These are phyloP conservation scores for Globisporangium apiculatum DNA, from an alignment of 352 stramenopile genomes.

Conservation along the genomic window DNA sequence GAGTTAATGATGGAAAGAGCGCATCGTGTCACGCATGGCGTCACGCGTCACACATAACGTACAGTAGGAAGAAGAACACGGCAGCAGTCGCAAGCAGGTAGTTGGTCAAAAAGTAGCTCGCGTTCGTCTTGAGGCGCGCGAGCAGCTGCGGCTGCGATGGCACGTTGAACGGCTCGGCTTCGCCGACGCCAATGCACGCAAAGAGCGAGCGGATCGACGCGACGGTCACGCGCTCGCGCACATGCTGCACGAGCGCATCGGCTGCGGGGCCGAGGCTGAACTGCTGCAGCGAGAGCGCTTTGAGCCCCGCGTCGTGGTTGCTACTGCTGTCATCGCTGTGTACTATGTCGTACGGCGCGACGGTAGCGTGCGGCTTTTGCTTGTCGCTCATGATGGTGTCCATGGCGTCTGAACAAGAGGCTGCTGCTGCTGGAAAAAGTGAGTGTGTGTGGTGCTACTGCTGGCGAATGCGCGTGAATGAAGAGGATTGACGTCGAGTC, in stretches of 20 bases:
- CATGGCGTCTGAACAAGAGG: neutral
- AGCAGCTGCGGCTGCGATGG: conserved; percentile 38
- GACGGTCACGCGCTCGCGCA: conserved; percentile 37
- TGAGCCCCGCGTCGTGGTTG: conserved; percentile 4
- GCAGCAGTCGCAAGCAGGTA: conserved; percentile 37
- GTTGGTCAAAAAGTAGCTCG: conserved; percentile 69
- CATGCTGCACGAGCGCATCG: conserved; percentile 26
- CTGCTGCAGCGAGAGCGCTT: conserved; percentile 15
- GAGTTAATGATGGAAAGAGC: too few relatives aligned
- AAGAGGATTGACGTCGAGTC: too few relatives aligned
- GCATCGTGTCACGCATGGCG: neutral
- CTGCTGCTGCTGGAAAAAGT: too few relatives aligned
- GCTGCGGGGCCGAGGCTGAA: conserved; percentile 20
- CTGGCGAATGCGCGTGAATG: too few relatives aligned
- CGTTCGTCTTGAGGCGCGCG: conserved; percentile 57
- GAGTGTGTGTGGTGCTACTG: too few relatives aligned
- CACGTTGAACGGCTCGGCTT: conserved; percentile 51
- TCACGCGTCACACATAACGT: neutral
- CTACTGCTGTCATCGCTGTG: neutral
- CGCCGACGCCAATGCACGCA: conserved; percentile 56
- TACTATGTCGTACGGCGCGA: neutral
- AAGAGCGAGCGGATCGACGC: conserved; percentile 49
- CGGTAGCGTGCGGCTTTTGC: neutral
- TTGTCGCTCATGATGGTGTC: conserved; percentile 15
- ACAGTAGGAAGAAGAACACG: conserved; percentile 8